Percentiles rank a stretch among this genome's conserved stretches.
Conservation (phyloP, 108 stramenopile genomes). For the Seminavis robusta region DNA sequence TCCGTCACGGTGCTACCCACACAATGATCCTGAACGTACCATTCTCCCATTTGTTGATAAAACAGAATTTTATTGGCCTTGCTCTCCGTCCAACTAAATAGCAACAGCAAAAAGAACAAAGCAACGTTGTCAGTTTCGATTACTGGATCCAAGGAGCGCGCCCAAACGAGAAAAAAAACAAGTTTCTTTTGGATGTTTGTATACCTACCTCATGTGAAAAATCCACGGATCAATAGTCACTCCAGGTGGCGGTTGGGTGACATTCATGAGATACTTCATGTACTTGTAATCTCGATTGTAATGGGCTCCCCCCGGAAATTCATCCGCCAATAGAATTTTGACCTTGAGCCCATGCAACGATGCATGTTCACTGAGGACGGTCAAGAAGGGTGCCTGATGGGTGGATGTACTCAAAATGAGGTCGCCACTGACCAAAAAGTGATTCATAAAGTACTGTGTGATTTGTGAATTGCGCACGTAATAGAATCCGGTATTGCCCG, state of each 20-base stretch:
- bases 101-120: too few relatives aligned
- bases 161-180: too few relatives aligned
- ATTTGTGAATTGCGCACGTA: slow-evolving; percentile 72
- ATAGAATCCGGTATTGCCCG: slow-evolving; percentile 86
- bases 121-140: too few relatives aligned
- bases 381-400: slow-evolving; percentile 77
- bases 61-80: slow-evolving; percentile 60
- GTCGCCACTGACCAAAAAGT: slow-evolving; percentile 59
- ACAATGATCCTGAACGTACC: slow-evolving; percentile 45
- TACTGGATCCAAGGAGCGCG: too few relatives aligned
- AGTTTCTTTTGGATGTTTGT: too few relatives aligned
- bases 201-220: slow-evolving; percentile 45
- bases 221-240: slow-evolving; percentile 29
- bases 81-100: slow-evolving; percentile 68
- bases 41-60: slow-evolving; percentile 56
- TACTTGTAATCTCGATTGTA: slow-evolving; percentile 29
- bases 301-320: slow-evolving; percentile 53
- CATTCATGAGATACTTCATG: slow-evolving; percentile 28
- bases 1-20: slow-evolving; percentile 15
- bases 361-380: slow-evolving; percentile 67
- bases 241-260: too few relatives aligned
- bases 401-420: slow-evolving; percentile 51
- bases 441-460: slow-evolving; percentile 70
- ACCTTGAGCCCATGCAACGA: slow-evolving; percentile 19
- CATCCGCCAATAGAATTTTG: slow-evolving; percentile 12